Evolutionary conservation across 495 filamentous ascomycete species (phyloP).

Genomic region (Tetracladium setigerum): DNA sequence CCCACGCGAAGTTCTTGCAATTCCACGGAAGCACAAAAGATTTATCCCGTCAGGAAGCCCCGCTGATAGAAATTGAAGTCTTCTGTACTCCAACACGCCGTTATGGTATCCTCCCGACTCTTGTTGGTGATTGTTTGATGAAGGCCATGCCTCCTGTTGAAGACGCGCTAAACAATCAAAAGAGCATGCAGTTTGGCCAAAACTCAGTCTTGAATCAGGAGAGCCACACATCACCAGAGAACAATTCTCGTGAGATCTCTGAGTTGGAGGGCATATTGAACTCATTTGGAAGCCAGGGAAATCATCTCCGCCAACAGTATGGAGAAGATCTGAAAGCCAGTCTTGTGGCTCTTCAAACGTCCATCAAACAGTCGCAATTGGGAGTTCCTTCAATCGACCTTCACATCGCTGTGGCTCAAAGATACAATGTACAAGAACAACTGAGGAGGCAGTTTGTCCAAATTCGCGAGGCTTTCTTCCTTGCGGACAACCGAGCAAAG

Average conservation of each 20-base stretch:
- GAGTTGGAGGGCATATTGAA: slow-evolving; percentile 30
- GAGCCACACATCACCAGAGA: too few species aligned
- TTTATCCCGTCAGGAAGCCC: neutral
- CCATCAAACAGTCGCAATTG: slow-evolving; percentile 2
- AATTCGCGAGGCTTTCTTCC: slow-evolving; percentile 23
- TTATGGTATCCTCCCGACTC: slow-evolving; percentile 13
- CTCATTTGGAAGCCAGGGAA: slow-evolving; percentile 23
- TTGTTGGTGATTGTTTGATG: neutral
- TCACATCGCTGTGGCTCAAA: slow-evolving; percentile 17
- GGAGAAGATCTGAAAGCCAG: slow-evolving; percentile 33
- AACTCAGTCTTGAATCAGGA: too few species aligned
- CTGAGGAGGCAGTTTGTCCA: slow-evolving; percentile 10
- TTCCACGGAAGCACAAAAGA: slow-evolving; percentile 9
- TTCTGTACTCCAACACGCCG: slow-evolving; percentile 12
- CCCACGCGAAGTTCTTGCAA: slow-evolving; percentile 27
- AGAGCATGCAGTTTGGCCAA: too few species aligned
- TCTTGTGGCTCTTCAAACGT: slow-evolving; percentile 22
- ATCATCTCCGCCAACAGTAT: slow-evolving; percentile 28
- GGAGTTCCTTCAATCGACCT: slow-evolving; percentile 22
- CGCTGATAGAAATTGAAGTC: neutral
- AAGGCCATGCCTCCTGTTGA: too few species aligned
- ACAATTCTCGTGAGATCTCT: too few species aligned
- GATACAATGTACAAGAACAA: too few species aligned
- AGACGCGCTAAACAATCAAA: too few species aligned
- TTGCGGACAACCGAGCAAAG: slow-evolving; percentile 22